Base-by-base conservation (phyloP, 2,329 filamentous ascomycete species). In the Ambrosiella xylebori region DNA sequence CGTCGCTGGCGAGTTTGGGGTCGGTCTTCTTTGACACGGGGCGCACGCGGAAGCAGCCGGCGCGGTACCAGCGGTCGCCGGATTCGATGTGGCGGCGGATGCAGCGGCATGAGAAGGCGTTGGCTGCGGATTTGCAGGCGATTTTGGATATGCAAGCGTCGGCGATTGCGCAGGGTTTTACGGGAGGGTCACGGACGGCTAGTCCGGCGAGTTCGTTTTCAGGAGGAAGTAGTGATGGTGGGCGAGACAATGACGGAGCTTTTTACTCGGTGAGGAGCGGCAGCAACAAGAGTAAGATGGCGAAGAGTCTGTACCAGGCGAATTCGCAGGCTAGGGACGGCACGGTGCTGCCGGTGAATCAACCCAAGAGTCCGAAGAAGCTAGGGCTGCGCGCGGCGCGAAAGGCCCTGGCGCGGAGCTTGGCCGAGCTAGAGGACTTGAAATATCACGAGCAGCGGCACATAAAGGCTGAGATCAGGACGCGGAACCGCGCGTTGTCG, bases 371-470 rank as follows among this genome's bases (percentile, higher is more conserved):
- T 13, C 64, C 70, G 49, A 74, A 74, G 58, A 78, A 75, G 40
- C 66, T 79, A 7, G 77, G 81, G 0, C 71, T 89, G 12, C 74
- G 75, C 36, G 75, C 76, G 15, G 83, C 84, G 1, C 76, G 86
- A n/a, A 74, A 75, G 36, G 83, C 81, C 0, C 76, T 91, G 7
- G 74, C 78, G 13, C 75, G 74, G 54, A 76, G 79, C 54, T 85
- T 90, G 67, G 71, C 75, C 2, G 78, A 81, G 57, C 70, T 90
- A 4, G 79, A 79, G 0, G 75, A 76, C 7, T 70, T 90, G 35
- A 88, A 88, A 65, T 72, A 73, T 2, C 84, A 88, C 59, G 84
- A 89, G 68, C 73, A 81, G n/a, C 72, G 74, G 0, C 72, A 81
- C 27, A 70, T 88, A 0, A 74, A 77, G 2, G 70, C 73, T 1